These are phyloP conservation scores for Chaetomium cochliodes DNA, from an alignment of 495 filamentous ascomycete species.

Conservation along the genomic window DNA sequence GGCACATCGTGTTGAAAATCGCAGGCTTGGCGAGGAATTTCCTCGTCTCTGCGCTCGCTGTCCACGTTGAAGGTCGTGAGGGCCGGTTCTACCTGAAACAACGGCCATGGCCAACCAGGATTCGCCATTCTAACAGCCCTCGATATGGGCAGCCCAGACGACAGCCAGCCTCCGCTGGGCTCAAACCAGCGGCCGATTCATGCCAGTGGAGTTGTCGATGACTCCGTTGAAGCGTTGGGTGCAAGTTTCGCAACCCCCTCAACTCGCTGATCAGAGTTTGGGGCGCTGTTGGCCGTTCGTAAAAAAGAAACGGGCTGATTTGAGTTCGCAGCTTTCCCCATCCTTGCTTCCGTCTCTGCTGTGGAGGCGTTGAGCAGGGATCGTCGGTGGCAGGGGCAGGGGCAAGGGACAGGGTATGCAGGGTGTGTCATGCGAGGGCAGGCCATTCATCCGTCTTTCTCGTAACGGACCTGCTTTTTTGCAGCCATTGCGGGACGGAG, in stretches of 20 bases:
- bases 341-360: neutral
- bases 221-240: conserved; percentile 4
- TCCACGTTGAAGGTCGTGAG: conserved; percentile 3
- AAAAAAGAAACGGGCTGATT: neutral
- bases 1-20: neutral
- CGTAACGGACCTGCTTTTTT: conserved; percentile 16
- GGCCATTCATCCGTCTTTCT: conserved; percentile 18
- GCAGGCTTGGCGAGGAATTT: conserved; percentile 12
- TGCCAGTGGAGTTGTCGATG: neutral
- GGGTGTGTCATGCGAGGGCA: conserved; percentile 24
- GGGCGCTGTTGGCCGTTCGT: neutral
- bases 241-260: neutral
- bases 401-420: conserved; percentile 12
- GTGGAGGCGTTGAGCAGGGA: conserved; percentile 8
- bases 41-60: neutral
- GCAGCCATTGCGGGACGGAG: conserved; percentile 9
- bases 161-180: conserved; percentile 4
- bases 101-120: conserved; percentile 29
- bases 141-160: conserved; percentile 23
- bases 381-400: conserved; percentile 11
- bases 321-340: neutral
- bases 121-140: conserved; percentile 13
- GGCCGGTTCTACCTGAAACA: conserved; percentile 35
- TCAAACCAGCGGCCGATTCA: conserved; percentile 5
- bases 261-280: neutral